Evolutionary conservation across 306 rosid species (phyloP).

Genomic region (Albizia julibrissin): DNA sequence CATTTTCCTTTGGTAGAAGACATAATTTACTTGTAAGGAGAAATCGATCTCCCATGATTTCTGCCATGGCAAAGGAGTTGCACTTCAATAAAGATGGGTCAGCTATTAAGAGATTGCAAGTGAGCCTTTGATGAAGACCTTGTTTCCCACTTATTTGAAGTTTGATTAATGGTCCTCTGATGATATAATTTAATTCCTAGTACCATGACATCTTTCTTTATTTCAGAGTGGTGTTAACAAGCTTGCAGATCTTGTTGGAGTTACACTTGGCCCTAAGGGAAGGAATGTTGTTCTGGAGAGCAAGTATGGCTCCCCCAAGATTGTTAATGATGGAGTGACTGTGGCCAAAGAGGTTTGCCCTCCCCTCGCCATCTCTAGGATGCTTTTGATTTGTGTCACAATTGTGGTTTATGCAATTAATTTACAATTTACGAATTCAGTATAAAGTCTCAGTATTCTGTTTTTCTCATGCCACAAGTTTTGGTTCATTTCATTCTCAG

Average conservation of each 20-base stretch:
- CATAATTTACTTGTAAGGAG: constrained; percentile 43
- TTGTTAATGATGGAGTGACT: constrained; percentile 97
- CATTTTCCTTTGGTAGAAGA: constrained; percentile 51
- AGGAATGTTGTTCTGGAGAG: constrained; percentile 97
- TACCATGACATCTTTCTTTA: neutral
- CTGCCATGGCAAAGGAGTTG: constrained; percentile 95
- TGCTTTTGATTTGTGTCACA: neutral
- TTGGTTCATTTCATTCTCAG: neutral
- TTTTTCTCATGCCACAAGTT: neutral
- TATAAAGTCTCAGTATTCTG: neutral
- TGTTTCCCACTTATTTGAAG: neutral
- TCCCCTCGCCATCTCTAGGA: neutral
- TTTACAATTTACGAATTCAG: neutral
- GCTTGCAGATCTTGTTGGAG: constrained; percentile 98
- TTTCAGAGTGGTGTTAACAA: constrained; percentile 91
- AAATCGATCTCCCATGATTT: constrained; percentile 51
- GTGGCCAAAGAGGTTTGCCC: constrained; percentile 87
- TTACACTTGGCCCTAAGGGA: constrained; percentile 98
- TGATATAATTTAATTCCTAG: neutral
- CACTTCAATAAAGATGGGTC: constrained; percentile 94
- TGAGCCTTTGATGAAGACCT: constrained; percentile 13
- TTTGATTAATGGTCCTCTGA: neutral
- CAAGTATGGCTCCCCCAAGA: constrained; percentile 97
- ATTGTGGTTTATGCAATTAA: neutral
- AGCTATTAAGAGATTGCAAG: constrained; percentile 86